Evolutionary conservation across 2,329 filamentous ascomycete species (phyloP).

Genomic region (Aspergillus hortae): DNA sequence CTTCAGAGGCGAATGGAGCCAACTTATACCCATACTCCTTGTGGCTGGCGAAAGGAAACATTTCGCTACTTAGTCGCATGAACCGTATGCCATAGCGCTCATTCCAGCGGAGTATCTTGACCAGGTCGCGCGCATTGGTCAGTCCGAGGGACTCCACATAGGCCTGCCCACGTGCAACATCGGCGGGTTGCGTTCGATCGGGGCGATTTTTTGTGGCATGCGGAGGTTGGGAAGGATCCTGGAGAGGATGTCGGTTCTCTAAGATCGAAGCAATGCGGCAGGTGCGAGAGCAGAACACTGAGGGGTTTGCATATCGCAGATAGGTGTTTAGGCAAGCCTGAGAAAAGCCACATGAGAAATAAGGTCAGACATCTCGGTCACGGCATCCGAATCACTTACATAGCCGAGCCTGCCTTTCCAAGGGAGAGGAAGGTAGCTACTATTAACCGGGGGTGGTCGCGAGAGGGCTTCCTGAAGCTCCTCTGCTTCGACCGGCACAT

Average conservation of each 20-base stretch:
- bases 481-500: conserved; percentile 51
- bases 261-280: conserved; percentile 88
- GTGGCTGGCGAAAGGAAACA: conserved; percentile 96
- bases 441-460: conserved; percentile 75
- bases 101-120: conserved; percentile 89
- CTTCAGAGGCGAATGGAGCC: conserved; percentile 75
- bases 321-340: conserved; percentile 91
- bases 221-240: conserved; percentile 70
- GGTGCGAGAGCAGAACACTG: conserved; percentile 86
- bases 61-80: conserved; percentile 86
- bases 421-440: conserved; percentile 75
- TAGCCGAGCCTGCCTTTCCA: conserved; percentile 90
- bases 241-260: conserved; percentile 79
- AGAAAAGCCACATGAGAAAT: not conserved
- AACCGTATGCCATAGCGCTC: conserved; percentile 89
- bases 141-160: conserved; percentile 76
- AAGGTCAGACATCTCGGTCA: not conserved
- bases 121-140: conserved; percentile 76
- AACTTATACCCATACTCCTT: conserved; percentile 81
- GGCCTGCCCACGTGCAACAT: conserved; percentile 62
- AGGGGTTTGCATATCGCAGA: conserved; percentile 72
- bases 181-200: conserved; percentile 66
- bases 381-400: conserved; percentile 51
- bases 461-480: conserved; percentile 57
- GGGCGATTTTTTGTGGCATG: conserved; percentile 84